Conservation (phyloP, 352 stramenopile genomes). For the Pythium inflatum region DNA sequence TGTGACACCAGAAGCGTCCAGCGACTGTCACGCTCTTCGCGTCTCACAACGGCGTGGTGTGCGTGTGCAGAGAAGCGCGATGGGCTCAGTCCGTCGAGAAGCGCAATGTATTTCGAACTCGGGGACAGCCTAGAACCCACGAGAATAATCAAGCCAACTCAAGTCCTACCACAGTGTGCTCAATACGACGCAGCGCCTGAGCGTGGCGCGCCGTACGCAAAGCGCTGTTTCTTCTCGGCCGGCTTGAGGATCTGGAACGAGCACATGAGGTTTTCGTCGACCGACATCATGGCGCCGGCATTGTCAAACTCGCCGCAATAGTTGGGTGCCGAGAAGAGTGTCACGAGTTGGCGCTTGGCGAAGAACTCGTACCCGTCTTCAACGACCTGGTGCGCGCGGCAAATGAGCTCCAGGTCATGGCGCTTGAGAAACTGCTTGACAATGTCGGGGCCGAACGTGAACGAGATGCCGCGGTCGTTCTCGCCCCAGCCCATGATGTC, state of each 20-base stretch:
- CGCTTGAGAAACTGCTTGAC: slow-evolving; percentile 97
- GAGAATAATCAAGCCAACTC: no score
- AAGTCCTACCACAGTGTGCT: neutral
- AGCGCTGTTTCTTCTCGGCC: slow-evolving; percentile 83
- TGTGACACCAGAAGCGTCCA: no score
- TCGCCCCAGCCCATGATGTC: slow-evolving; percentile 99
- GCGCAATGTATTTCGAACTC: no score
- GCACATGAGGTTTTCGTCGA: slow-evolving; percentile 77
- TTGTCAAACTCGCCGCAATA: slow-evolving; percentile 90
- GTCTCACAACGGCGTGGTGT: neutral
- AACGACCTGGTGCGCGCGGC: slow-evolving; percentile 73
- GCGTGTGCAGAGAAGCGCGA: no score
- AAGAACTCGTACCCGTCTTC: slow-evolving; percentile 74
- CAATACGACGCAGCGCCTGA: neutral
- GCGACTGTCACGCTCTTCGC: no score
- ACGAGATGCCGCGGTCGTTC: slow-evolving; percentile 97
- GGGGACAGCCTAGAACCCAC: no score
- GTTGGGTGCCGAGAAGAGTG: slow-evolving; percentile 91
- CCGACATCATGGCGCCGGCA: slow-evolving; percentile 79
- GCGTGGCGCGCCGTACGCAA: slow-evolving; percentile 47
- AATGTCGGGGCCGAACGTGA: slow-evolving; percentile 99
- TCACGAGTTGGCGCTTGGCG: slow-evolving; percentile 84
- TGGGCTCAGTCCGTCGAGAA: no score
- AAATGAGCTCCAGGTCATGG: slow-evolving; percentile 95
- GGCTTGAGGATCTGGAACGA: slow-evolving; percentile 79